A percentile compares a stretch with the other conserved stretches of the same genome.
Evolutionary conservation across 2,329 filamentous ascomycete genomes (phyloP).

Genomic region (Beauveria pseudobassiana): DNA sequence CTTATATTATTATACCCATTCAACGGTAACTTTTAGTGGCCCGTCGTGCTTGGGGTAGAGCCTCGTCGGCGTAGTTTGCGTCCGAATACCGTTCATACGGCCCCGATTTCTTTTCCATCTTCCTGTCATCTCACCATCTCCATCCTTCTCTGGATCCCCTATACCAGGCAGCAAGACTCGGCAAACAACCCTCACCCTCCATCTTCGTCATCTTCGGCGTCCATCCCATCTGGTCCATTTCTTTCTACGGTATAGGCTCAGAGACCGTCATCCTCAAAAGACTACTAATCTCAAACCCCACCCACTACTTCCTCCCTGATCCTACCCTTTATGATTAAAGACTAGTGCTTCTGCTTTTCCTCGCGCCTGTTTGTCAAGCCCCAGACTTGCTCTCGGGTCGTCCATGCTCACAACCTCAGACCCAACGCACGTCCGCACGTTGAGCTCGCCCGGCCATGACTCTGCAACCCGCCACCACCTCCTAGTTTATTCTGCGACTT

Average conservation of each 20-base stretch:
- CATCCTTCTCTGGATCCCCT: no score
- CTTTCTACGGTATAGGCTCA: background rate
- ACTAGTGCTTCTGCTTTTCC: background rate
- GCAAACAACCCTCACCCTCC: background rate
- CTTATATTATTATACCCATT: no score
- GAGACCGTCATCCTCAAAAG: background rate
- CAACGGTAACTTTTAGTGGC: no score
- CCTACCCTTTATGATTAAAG: background rate
- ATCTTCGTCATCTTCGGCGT: background rate
- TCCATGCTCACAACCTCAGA: background rate
- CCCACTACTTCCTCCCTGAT: background rate
- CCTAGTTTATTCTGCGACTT: background rate
- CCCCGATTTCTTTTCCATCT: no score
- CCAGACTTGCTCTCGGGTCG: constrained; percentile 1
- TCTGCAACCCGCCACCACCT: background rate
- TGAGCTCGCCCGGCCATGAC: background rate
- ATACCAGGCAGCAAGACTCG: background rate
- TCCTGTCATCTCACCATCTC: no score
- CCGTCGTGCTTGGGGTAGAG: no score
- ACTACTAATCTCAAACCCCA: background rate
- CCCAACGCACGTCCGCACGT: background rate
- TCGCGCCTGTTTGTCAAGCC: background rate
- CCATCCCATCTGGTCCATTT: background rate
- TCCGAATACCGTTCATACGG: no score
- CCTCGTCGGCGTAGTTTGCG: no score